Evolutionary conservation across 768 basidiomycete genomes (phyloP).

Genomic region (Neoboletus brunneissimus): DNA sequence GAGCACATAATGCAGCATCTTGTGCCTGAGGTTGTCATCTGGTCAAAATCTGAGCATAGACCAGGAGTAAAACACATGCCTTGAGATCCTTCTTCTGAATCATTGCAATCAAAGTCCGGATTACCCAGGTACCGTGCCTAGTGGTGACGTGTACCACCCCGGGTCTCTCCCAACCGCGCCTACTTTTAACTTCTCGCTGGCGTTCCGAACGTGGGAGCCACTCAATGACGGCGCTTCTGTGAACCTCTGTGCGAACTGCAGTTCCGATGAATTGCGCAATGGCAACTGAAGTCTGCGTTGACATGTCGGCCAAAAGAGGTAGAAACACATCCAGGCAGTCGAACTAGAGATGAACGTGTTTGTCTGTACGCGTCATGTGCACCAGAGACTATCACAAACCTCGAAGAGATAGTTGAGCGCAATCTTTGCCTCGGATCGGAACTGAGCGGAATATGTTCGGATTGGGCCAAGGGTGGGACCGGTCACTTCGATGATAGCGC

Average conservation of each 20-base stretch:
- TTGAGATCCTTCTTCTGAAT: constrained; percentile 53
- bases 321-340: constrained; percentile 66
- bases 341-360: constrained; percentile 33
- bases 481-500: constrained; percentile 61
- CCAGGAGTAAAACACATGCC: constrained; percentile 28
- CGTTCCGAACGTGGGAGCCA: constrained; percentile 65
- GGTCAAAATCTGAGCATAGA: neutral
- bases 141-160: constrained; percentile 38
- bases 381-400: constrained; percentile 31
- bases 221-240: constrained; percentile 51
- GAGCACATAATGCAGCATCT: constrained; percentile 60
- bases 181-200: constrained; percentile 50
- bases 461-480: constrained; percentile 73
- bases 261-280: constrained; percentile 60
- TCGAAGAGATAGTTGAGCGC: constrained; percentile 62
- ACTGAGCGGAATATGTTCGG: constrained; percentile 31
- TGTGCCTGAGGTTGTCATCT: constrained; percentile 43
- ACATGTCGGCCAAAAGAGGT: constrained; percentile 52
- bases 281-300: constrained; percentile 42
- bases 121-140: constrained; percentile 58
- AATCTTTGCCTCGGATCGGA: constrained; percentile 49
- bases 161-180: constrained; percentile 74
- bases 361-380: neutral
- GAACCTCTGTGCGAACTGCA: constrained; percentile 45
- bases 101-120: constrained; percentile 47